These are phyloP conservation scores for Didymosphaeria variabile DNA, from an alignment of 2,329 filamentous ascomycete species.

Conservation along the genomic window DNA sequence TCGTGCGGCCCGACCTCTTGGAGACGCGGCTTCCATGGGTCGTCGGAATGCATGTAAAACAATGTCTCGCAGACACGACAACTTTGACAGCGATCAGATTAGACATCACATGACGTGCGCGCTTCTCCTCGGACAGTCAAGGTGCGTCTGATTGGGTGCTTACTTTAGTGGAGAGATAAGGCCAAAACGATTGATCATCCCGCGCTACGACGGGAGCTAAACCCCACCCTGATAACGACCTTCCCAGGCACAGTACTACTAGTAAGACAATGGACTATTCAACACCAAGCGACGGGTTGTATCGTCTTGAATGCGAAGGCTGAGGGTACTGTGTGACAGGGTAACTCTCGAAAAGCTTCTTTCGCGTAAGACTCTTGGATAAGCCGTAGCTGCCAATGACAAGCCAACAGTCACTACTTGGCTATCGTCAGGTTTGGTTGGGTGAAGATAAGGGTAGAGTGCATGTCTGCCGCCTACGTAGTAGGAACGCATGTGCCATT, in stretches of 20 bases:
- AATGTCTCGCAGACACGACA: neutral
- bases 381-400: neutral
- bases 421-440: slow-evolving; percentile 1
- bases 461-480: neutral
- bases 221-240: slow-evolving; percentile 12
- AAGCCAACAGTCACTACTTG: slow-evolving; percentile 1
- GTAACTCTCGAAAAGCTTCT: slow-evolving; percentile 2
- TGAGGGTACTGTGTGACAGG: neutral
- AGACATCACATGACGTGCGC: slow-evolving; percentile 5
- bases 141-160: slow-evolving; percentile 20
- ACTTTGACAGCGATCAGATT: neutral
- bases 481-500: neutral
- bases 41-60: neutral
- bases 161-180: slow-evolving; percentile 21
- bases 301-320: neutral
- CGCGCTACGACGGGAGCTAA: slow-evolving; percentile 22
- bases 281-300: neutral
- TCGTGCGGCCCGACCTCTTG: neutral
- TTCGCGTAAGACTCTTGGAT: neutral
- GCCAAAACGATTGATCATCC: slow-evolving; percentile 19
- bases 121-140: slow-evolving; percentile 24
- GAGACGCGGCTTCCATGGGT: neutral
- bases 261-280: neutral
- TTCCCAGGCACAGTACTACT: slow-evolving; percentile 11
- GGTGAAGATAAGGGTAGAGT: slow-evolving; percentile 13